Conservation (phyloP, 495 filamentous ascomycete species). For the Trichoderma reesei region DNA sequence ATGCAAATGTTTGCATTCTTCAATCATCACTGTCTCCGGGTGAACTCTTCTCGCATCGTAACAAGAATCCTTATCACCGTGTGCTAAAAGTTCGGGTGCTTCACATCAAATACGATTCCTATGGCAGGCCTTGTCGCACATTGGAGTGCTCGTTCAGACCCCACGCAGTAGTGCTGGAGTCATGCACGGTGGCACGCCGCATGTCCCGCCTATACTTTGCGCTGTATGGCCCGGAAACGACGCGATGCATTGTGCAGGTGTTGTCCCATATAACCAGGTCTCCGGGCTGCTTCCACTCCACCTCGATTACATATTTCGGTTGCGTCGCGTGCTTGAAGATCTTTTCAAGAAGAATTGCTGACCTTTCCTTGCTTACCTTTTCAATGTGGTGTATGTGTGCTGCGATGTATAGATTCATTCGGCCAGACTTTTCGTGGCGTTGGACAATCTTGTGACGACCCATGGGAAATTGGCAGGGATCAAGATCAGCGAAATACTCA, state of each 20-base stretch:
- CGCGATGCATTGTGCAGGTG: slow-evolving; percentile 44
- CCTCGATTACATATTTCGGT: slow-evolving; percentile 36
- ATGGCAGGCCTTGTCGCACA: background rate
- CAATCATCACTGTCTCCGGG: no score
- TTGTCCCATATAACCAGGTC: slow-evolving; percentile 57
- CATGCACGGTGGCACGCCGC: slow-evolving; percentile 46
- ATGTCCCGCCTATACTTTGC: slow-evolving; percentile 43
- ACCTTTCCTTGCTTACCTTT: slow-evolving; percentile 23
- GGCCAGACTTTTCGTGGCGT: slow-evolving; percentile 40
- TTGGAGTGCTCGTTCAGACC: slow-evolving; percentile 27
- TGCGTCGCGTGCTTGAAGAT: slow-evolving; percentile 41
- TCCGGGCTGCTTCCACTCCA: slow-evolving; percentile 38
- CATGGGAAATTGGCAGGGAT: slow-evolving; percentile 35
- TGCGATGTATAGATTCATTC: slow-evolving; percentile 46
- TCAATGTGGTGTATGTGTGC: slow-evolving; percentile 50
- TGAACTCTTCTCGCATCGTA: no score
- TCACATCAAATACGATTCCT: background rate
- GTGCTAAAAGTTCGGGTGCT: background rate
- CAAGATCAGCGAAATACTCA: slow-evolving; percentile 38
- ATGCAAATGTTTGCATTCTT: no score
- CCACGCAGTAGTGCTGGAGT: slow-evolving; percentile 33
- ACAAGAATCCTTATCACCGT: no score
- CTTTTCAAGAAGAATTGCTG: slow-evolving; percentile 28
- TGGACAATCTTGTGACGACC: slow-evolving; percentile 41
- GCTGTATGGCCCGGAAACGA: slow-evolving; percentile 39